Conservation (phyloP, 2,329 filamentous ascomycete genomes). For the Microdochium trichocladiopsis region DNA sequence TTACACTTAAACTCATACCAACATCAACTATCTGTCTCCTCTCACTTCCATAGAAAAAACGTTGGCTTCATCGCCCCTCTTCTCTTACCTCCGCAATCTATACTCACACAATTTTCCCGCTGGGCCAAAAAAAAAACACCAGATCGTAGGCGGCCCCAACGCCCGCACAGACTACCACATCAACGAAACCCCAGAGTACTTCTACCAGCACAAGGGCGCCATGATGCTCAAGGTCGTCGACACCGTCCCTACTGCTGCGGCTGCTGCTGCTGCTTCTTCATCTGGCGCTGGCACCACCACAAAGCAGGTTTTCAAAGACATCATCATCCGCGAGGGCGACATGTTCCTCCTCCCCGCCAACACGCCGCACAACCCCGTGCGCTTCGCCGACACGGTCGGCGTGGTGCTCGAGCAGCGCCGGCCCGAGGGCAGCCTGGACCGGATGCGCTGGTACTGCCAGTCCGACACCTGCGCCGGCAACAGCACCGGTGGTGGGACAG, state of each 20-base stretch:
- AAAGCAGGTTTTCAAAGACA: slow-evolving; percentile 58
- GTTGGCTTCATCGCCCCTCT: too few relatives aligned
- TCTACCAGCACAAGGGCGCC: slow-evolving; percentile 90
- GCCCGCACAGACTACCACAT: slow-evolving; percentile 97
- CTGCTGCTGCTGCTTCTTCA: too few relatives aligned
- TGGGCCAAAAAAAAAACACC: slow-evolving; percentile 2
- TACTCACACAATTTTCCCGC: too few relatives aligned
- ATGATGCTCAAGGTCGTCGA: slow-evolving; percentile 95
- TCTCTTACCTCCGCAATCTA: too few relatives aligned
- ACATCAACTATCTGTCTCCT: not conserved
- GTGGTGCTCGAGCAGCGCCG: slow-evolving; percentile 85
- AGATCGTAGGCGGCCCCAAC: slow-evolving; percentile 94
- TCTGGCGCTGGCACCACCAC: too few relatives aligned
- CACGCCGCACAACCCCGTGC: slow-evolving; percentile 92
- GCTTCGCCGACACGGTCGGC: slow-evolving; percentile 90
- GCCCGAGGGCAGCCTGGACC: slow-evolving; percentile 63
- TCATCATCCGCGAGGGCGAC: slow-evolving; percentile 85
- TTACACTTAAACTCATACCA: not conserved
- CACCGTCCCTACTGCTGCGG: too few relatives aligned
- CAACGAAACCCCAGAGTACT: slow-evolving; percentile 94
- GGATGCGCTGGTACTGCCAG: slow-evolving; percentile 84
- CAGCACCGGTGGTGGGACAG: not conserved
- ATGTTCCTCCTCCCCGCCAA: slow-evolving; percentile 92
- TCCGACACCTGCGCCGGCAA: not conserved
- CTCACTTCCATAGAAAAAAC: too few relatives aligned